Conservation (phyloP, 345 rosid genomes). For the Hibiscus syriacus region DNA sequence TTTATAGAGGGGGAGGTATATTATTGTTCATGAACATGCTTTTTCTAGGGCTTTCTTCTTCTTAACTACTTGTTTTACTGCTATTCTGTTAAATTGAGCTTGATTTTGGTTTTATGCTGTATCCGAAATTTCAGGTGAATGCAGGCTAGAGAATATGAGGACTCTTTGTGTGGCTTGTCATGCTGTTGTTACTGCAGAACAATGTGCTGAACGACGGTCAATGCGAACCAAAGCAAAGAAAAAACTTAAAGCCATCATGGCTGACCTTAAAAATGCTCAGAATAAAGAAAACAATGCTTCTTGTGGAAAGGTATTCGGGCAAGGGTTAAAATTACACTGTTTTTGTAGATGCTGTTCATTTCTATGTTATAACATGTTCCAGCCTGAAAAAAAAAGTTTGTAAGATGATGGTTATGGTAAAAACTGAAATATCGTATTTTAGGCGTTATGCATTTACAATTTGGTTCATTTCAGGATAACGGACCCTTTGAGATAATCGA, state of each 20-base stretch:
- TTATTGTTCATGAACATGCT: background rate
- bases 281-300: constrained; percentile 14
- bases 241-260: constrained; percentile 48
- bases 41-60: background rate
- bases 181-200: constrained; percentile 64
- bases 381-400: background rate
- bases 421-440: background rate
- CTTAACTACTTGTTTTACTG: background rate
- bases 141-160: constrained; percentile 88
- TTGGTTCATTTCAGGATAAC: constrained; percentile 28
- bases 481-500: constrained; percentile 22
- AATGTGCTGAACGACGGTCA: constrained; percentile 49
- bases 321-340: background rate
- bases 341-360: background rate
- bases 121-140: constrained; percentile 47
- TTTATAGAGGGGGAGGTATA: constrained; percentile 87
- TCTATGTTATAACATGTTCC: background rate
- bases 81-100: background rate
- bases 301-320: constrained; percentile 27
- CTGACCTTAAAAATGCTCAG: constrained; percentile 27
- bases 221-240: constrained; percentile 51
- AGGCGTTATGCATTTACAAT: background rate
- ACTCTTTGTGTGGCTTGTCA: constrained; percentile 93
- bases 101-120: background rate
- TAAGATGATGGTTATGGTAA: background rate